Evolutionary conservation across 1,284 basidiomycete genomes (phyloP).

Genomic region (Malassezia sympodialis): DNA sequence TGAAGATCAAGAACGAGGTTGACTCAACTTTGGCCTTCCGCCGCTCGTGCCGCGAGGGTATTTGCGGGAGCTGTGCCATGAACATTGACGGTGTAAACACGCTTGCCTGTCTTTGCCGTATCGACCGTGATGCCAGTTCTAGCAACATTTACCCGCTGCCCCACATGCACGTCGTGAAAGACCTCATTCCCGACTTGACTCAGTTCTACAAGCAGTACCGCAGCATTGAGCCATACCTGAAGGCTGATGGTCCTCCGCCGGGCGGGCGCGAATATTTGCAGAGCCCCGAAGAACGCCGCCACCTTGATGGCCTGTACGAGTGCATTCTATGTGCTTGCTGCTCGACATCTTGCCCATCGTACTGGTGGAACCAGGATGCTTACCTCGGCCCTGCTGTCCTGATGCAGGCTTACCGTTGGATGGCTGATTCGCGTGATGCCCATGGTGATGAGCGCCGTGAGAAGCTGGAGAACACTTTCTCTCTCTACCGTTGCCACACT

Average conservation of each 20-base stretch:
- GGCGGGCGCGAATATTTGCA: slow-evolving; percentile 68
- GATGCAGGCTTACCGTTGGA: slow-evolving; percentile 78
- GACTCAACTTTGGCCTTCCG: slow-evolving; percentile 95
- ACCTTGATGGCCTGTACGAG: slow-evolving; percentile 95
- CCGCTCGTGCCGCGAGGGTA: slow-evolving; percentile 91
- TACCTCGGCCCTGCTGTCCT: slow-evolving; percentile 93
- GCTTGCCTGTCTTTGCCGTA: slow-evolving; percentile 90
- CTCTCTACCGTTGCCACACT: slow-evolving; percentile 66
- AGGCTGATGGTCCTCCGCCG: slow-evolving; percentile 38
- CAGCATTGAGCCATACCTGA: slow-evolving; percentile 64
- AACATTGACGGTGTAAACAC: slow-evolving; percentile 94
- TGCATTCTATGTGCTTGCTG: slow-evolving; percentile 56
- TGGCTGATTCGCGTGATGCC: slow-evolving; percentile 85
- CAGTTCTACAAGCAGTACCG: slow-evolving; percentile 99
- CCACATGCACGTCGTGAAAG: slow-evolving; percentile 99
- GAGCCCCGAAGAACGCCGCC: slow-evolving; percentile 79
- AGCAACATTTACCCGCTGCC: slow-evolving; percentile 95
- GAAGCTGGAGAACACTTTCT: slow-evolving; percentile 86
- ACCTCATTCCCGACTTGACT: slow-evolving; percentile 77
- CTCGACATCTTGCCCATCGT: slow-evolving; percentile 78
- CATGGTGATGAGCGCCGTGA: slow-evolving; percentile 74
- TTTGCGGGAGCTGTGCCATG: slow-evolving; percentile 97
- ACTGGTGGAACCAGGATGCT: slow-evolving; percentile 99
- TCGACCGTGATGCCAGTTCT: slow-evolving; percentile 63
- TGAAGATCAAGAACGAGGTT: slow-evolving; percentile 98